Evolutionary conservation across 176 grass and related monocot species (phyloP).

Genomic region (Oryza longistaminata): DNA sequence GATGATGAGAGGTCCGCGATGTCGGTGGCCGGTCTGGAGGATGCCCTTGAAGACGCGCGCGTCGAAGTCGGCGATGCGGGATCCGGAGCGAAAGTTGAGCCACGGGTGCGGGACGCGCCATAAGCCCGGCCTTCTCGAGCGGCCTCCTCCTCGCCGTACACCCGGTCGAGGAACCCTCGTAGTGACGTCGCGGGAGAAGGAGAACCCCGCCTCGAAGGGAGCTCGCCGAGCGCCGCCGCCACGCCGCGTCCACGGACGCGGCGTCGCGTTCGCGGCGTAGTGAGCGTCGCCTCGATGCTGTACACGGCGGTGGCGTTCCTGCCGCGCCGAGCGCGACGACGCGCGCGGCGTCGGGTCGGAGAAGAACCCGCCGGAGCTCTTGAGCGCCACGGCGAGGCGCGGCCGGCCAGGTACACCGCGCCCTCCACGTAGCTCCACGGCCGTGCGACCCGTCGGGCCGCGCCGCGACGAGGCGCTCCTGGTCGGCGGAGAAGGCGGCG

Average conservation of each 20-base stretch:
- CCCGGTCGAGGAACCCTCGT: constrained; percentile 67
- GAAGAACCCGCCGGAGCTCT: constrained; percentile 52
- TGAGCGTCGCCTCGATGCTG: constrained; percentile 68
- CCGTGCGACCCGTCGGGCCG: constrained; percentile 1
- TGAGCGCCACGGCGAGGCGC: constrained; percentile 47
- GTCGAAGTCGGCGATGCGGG: constrained; percentile 71
- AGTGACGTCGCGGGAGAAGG: constrained; percentile 58
- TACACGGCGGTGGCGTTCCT: constrained; percentile 50
- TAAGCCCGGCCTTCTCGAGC: constrained; percentile 43
- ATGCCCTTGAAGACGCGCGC: constrained; percentile 64
- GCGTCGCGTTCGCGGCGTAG: constrained; percentile 18
- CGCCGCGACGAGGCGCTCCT: constrained; percentile 49
- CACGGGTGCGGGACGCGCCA: constrained; percentile 85
- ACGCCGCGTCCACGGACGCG: constrained; percentile 32
- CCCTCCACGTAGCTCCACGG: constrained; percentile 75
- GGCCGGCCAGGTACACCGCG: constrained; percentile 42
- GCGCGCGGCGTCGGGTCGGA: constrained; percentile 37
- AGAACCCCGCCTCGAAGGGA: constrained; percentile 50
- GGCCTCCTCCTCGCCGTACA: constrained; percentile 43
- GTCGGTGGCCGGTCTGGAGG: constrained; percentile 50
- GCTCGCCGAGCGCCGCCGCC: constrained; percentile 25
- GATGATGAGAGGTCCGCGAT: constrained; percentile 56
- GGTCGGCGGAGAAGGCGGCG: constrained; percentile 56
- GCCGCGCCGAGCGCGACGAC: constrained; percentile 36
- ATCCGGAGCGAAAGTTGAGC: constrained; percentile 65